These are phyloP conservation scores for Saturnispora sekii DNA, from an alignment of 805 yeast species.

Conservation along the genomic window DNA sequence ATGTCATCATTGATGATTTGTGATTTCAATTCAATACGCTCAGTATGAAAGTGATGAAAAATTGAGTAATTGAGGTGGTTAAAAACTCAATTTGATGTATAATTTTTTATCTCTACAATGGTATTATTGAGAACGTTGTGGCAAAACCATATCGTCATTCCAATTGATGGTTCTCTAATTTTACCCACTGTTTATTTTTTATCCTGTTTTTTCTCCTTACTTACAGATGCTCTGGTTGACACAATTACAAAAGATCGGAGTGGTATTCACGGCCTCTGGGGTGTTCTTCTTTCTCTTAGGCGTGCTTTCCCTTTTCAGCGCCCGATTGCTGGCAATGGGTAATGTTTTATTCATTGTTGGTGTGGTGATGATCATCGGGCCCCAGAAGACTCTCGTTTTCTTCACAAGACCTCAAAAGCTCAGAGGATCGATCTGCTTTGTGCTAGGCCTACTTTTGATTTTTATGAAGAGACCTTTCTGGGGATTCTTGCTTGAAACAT, in stretches of 20 bases:
- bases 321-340: slow-evolving; percentile 84
- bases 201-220: too few relatives aligned
- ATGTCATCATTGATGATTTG: too few relatives aligned
- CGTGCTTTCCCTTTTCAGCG: slow-evolving; percentile 74
- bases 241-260: slow-evolving; percentile 80
- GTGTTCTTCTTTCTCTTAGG: slow-evolving; percentile 73
- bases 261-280: slow-evolving; percentile 84
- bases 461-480: slow-evolving; percentile 65
- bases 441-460: slow-evolving; percentile 65
- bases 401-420: slow-evolving; percentile 82
- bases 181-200: too few relatives aligned
- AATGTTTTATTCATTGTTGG: slow-evolving; percentile 78
- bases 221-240: slow-evolving; percentile 55
- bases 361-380: slow-evolving; percentile 75
- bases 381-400: slow-evolving; percentile 69
- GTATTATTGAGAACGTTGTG: too few relatives aligned
- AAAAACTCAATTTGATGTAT: too few relatives aligned
- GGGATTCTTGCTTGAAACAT: slow-evolving; percentile 76
- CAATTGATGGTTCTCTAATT: too few relatives aligned
- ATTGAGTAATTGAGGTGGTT: too few relatives aligned
- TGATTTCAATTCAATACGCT: too few relatives aligned
- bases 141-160: too few relatives aligned
- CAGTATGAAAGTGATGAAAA: too few relatives aligned
- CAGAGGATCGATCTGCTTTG: slow-evolving; percentile 77
- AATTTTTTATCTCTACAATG: too few relatives aligned